Evolutionary conservation across 1,284 basidiomycete genomes (phyloP), one percentile per base, ranked within the genome.

Genomic region (Earliella scabrosa): DNA sequence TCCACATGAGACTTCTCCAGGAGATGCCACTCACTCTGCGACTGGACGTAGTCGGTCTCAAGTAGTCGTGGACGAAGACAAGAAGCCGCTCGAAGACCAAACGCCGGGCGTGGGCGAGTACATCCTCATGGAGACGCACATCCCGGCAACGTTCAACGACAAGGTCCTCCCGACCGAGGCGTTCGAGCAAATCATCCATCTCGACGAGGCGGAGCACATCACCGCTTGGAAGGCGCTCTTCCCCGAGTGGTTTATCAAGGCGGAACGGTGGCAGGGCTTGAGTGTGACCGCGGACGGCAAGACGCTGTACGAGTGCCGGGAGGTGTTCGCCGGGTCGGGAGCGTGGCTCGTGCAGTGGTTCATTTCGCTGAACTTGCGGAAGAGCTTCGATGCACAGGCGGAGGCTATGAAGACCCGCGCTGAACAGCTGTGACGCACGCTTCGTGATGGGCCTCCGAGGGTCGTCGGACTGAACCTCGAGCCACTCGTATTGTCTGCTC

Each of bases 241-340:
- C 1, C 70, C 75, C 10, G 41, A 54, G 2, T 86, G 82, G 76
- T 60, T 87, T 14, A 50, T 90, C 26, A 63, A 63, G 21, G 71
- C 81, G 0, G 79, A 83, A 58, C 77, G 88, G 26, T 88, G 87
- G 88, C 88, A 91, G 68, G 74, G 74, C 53, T 65, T 90, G 50
- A 81, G 75, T 21, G 74, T 77, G 20, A 75, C 75, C 9, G 75
- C 73, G 16, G 77, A 72, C 27, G 85, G 80, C 32, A 78, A 78
- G 29, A 86, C 84, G 27, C 78, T 77, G 50, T 90, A 90, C 63
- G 85, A 89, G 68, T 83, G 80, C 5, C 70, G 79, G n/a, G 85
- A 87, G 66, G 81, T 81, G 29, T 88, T 89, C 55, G 69, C 68
- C 11, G 88, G 88, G 0, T n/a, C 78, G 4, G 49, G 82, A 4